A percentile compares a stretch with the other conserved stretches of the same genome.
Conservation (phyloP, 306 rosid genomes). For the Trifolium subterraneum region DNA sequence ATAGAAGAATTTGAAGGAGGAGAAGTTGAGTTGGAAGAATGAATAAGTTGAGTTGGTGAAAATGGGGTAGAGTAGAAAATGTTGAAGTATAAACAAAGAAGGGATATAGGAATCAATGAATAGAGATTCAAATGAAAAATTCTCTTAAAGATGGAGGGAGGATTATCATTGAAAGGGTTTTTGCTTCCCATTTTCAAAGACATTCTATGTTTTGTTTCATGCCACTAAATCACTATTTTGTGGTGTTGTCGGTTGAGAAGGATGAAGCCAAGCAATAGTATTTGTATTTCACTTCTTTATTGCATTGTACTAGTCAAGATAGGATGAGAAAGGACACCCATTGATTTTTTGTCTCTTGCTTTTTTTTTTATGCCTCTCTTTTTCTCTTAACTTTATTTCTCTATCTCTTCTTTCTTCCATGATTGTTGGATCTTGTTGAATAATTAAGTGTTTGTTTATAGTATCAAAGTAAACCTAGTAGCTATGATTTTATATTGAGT, state of each 20-base stretch:
- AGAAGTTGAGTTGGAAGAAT: conserved; percentile 26
- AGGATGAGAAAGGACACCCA: neutral
- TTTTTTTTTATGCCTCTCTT: too few relatives aligned
- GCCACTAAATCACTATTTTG: neutral
- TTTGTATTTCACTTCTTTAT: neutral
- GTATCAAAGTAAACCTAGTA: too few relatives aligned
- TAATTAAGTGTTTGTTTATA: too few relatives aligned
- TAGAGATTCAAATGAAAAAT: conserved; percentile 51
- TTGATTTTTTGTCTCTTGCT: neutral
- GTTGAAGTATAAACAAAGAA: conserved; percentile 52
- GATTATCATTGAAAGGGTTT: conserved; percentile 53
- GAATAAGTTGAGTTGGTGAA: conserved; percentile 36
- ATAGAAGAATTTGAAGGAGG: conserved; percentile 21
- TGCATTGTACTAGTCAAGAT: neutral
- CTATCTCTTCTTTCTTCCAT: too few relatives aligned
- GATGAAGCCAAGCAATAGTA: neutral
- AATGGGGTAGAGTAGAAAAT: conserved; percentile 41
- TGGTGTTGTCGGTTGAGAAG: conserved; percentile 35
- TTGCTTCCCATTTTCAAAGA: conserved; percentile 49
- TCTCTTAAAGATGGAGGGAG: conserved; percentile 40
- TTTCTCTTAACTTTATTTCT: too few relatives aligned
- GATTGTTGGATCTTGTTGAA: too few relatives aligned
- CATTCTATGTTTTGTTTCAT: too few relatives aligned
- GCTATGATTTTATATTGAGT: too few relatives aligned
- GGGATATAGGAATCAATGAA: conserved; percentile 53